Percentiles rank a stretch among this genome's conserved stretches.
These are phyloP conservation scores for Beauveria medogensis DNA, from an alignment of 2,329 filamentous ascomycete species.

Conservation along the genomic window DNA sequence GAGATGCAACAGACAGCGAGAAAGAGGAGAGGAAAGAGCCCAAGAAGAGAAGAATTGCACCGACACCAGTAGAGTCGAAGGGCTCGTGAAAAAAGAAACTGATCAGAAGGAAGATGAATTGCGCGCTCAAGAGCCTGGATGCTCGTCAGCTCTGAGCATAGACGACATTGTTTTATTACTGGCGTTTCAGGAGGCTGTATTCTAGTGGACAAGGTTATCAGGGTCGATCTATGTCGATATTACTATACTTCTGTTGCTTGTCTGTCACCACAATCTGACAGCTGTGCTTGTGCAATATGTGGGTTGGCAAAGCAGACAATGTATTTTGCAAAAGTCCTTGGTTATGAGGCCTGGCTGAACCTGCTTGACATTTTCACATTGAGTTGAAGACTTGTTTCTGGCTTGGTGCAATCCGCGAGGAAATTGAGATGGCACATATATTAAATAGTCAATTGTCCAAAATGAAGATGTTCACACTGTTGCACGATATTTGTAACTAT, in stretches of 20 bases:
- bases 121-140: background rate
- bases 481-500: too few relatives aligned
- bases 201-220: background rate
- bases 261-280: background rate
- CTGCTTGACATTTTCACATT: background rate
- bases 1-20: slow-evolving; percentile 49
- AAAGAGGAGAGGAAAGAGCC: slow-evolving; percentile 45
- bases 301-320: background rate
- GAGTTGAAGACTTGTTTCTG: background rate
- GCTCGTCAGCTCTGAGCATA: background rate
- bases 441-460: too few relatives aligned
- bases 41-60: slow-evolving; percentile 65
- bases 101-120: background rate
- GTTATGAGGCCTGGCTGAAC: background rate
- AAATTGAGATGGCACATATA: background rate
- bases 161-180: background rate
- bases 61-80: slow-evolving; percentile 45
- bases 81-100: background rate
- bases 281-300: background rate
- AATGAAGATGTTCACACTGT: too few relatives aligned
- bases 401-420: background rate
- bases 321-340: background rate
- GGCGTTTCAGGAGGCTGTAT: slow-evolving; percentile 2
- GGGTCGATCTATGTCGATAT: background rate
- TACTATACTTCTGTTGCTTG: background rate